Evolutionary conservation across 2,329 filamentous ascomycete genomes (phyloP).

Genomic region (Claviceps spartinae): DNA sequence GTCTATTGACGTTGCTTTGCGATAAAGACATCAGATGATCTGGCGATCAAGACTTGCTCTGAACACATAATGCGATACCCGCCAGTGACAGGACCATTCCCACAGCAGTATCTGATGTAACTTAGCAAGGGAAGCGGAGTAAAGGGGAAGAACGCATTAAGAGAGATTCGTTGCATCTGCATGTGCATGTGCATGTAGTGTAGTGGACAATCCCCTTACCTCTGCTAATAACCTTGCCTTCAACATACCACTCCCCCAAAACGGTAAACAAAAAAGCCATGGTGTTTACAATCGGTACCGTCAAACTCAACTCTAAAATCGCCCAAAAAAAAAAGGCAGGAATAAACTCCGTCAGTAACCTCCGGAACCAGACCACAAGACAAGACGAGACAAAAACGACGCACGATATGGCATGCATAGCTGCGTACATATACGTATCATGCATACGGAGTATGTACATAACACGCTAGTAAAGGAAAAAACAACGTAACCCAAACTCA

Average conservation of each 20-base stretch:
- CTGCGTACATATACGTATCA: too few species aligned
- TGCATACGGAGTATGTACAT: too few species aligned
- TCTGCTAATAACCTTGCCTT: constrained; percentile 76
- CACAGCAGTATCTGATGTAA: constrained; percentile 56
- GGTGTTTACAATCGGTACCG: constrained; percentile 89
- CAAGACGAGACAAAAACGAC: too few species aligned
- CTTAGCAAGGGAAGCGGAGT: constrained; percentile 2
- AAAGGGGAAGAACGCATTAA: too few species aligned
- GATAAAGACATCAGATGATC: not conserved
- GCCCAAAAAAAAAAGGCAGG: too few species aligned
- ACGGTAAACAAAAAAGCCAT: constrained; percentile 94
- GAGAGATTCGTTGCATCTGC: too few species aligned
- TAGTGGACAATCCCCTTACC: constrained; percentile 31
- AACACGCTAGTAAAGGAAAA: too few species aligned
- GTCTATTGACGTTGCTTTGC: not conserved
- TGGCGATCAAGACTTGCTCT: constrained; percentile 37
- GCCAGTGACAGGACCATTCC: constrained; percentile 68
- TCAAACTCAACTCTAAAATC: constrained; percentile 66
- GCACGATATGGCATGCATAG: too few species aligned
- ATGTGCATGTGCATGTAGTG: not conserved
- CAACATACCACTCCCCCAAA: constrained; percentile 86
- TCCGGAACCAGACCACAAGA: not conserved
- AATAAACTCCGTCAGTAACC: not conserved
- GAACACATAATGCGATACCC: constrained; percentile 74
- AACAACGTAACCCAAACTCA: not conserved